Conservation (phyloP, 495 filamentous ascomycete species). For the Schizothecium vesticola region DNA sequence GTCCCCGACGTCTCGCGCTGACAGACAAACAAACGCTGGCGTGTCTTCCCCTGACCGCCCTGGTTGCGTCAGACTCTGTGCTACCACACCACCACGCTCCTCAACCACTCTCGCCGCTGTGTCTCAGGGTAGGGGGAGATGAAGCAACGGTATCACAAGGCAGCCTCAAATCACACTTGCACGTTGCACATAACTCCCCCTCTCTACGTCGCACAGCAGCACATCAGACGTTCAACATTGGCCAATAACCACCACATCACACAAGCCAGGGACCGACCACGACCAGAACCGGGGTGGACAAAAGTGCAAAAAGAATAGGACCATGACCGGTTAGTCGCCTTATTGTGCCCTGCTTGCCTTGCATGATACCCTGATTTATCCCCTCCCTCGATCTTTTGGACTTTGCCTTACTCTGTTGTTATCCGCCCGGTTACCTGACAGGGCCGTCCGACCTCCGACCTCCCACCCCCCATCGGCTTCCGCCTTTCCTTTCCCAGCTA, state of each 20-base stretch:
- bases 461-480: neutral
- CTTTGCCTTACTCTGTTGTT: neutral
- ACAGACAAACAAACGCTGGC: neutral
- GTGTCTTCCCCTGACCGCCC: neutral
- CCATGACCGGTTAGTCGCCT: neutral
- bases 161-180: neutral
- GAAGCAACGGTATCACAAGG: neutral
- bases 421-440: neutral
- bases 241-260: neutral
- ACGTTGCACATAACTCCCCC: too few species aligned
- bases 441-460: too few species aligned
- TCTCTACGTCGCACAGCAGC: neutral
- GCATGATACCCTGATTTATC: neutral
- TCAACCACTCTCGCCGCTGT: neutral
- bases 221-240: neutral
- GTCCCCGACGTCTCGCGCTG: neutral
- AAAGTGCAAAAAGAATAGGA: neutral
- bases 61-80: neutral
- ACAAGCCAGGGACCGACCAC: neutral
- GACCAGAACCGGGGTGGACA: neutral
- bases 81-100: neutral
- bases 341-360: neutral
- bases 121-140: neutral
- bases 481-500: neutral
- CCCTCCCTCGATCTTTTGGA: neutral